Conservation (phyloP, 2,329 filamentous ascomycete genomes). For the Neopestalotiopsis rosae region DNA sequence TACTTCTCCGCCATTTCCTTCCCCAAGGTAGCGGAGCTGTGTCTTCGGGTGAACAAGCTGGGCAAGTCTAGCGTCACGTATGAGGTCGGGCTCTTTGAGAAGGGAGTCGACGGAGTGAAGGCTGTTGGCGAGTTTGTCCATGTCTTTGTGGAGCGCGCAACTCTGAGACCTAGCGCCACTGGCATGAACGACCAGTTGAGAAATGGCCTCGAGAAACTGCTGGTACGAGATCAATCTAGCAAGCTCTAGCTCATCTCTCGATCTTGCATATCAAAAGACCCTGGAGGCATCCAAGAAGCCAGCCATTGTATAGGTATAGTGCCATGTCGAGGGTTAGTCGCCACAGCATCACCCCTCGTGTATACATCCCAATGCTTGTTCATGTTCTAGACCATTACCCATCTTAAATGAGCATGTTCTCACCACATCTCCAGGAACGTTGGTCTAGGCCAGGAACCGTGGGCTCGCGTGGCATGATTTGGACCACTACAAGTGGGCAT, state of each 20-base stretch:
- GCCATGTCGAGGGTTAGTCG: too few relatives aligned
- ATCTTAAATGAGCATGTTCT: neutral
- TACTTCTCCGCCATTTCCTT: conserved; percentile 85
- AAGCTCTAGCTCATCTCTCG: conserved; percentile 28
- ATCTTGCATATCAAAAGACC: neutral
- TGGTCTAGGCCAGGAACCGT: neutral
- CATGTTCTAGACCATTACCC: neutral
- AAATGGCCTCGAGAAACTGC: conserved; percentile 61
- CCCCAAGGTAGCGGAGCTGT: conserved; percentile 81
- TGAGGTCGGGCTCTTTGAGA: conserved; percentile 85
- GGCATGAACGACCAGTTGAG: conserved; percentile 70
- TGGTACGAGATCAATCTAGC: conserved; percentile 38
- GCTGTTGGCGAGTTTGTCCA: conserved; percentile 88
- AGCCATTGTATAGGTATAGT: too few relatives aligned
- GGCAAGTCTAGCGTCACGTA: conserved; percentile 89
- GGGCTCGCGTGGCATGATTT: neutral
- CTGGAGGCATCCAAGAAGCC: neutral
- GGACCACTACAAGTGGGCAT: neutral
- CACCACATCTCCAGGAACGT: neutral
- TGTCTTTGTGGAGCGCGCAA: conserved; percentile 82
- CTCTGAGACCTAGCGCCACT: conserved; percentile 66
- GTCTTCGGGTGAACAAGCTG: conserved; percentile 80
- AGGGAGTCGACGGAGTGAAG: conserved; percentile 73
- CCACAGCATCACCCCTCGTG: neutral
- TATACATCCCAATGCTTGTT: neutral